A percentile compares a stretch with the other conserved stretches of the same genome.
These are phyloP conservation scores for Sporothrix dimorphospora DNA, from an alignment of 2,329 filamentous ascomycete genomes.

Conservation along the genomic window DNA sequence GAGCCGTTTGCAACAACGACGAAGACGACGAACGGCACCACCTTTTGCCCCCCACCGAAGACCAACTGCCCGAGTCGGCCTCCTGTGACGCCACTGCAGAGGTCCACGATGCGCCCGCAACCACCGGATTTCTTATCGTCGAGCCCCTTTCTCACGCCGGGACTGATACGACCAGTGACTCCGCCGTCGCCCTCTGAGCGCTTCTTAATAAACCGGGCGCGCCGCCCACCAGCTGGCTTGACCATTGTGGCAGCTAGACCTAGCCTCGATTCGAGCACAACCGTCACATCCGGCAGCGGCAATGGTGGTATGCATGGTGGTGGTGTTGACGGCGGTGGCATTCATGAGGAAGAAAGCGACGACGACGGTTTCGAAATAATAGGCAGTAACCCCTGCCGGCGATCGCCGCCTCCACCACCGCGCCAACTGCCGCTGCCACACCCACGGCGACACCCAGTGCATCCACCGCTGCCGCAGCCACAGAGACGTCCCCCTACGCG, in stretches of 20 bases:
- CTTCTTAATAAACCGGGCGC: not conserved
- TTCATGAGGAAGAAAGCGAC: not conserved
- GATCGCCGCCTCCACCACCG: not conserved
- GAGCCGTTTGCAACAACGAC: not conserved
- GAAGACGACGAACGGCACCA: not conserved
- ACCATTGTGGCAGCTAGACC: not conserved
- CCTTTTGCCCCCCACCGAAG: not conserved
- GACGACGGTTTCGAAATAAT: not conserved
- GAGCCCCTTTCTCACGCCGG: not conserved
- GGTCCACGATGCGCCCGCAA: not conserved
- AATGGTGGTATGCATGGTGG: not conserved
- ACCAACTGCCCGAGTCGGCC: not conserved
- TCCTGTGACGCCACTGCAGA: not conserved
- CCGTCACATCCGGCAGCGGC: not conserved
- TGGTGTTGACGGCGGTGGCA: not conserved
- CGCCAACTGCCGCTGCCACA: not conserved
- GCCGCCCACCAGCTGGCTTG: not conserved
- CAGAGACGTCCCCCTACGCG: not conserved
- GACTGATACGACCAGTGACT: not conserved
- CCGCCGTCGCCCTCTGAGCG: constrained; percentile 8
- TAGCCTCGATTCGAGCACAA: not conserved
- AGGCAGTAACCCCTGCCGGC: not conserved
- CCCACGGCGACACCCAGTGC: not conserved
- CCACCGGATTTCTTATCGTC: not conserved
- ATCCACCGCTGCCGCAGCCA: not conserved